Evolutionary conservation across 305 asterid genomes (phyloP).

Genomic region (Fraxinus xanthoxyloides): DNA sequence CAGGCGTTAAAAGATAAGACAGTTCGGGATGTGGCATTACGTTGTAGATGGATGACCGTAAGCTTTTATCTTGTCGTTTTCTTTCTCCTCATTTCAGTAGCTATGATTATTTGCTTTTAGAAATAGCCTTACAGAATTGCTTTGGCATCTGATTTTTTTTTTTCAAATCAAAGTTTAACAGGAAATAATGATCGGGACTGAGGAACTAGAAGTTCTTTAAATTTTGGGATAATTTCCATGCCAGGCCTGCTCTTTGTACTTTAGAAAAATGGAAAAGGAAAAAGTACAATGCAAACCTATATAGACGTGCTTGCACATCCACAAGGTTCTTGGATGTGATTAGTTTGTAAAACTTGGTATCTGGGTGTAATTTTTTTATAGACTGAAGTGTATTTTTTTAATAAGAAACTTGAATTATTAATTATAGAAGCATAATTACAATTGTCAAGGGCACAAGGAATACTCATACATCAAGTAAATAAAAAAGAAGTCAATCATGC

Average conservation of each 20-base stretch:
- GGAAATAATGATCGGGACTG: conserved; percentile 4
- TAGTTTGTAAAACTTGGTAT: not conserved
- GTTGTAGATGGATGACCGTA: conserved; percentile 97
- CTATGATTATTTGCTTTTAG: not conserved
- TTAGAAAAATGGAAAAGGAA: not conserved
- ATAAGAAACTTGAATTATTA: not conserved
- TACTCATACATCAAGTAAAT: not conserved
- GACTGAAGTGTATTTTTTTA: not conserved
- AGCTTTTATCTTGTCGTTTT: conserved; percentile 29
- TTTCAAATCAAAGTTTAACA: not conserved
- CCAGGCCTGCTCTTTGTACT: not conserved
- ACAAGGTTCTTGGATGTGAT: not conserved
- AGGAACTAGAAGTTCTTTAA: not conserved
- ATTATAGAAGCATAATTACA: not conserved
- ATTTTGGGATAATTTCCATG: not conserved
- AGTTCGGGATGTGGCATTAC: conserved; percentile 89
- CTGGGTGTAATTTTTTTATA: not conserved
- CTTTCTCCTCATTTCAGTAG: not conserved
- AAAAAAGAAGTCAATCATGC: not conserved
- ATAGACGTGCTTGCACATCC: not conserved
- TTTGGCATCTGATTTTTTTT: conserved; percentile 10
- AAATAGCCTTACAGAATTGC: conserved; percentile 3
- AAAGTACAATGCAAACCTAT: not conserved
- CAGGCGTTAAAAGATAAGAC: conserved; percentile 71
- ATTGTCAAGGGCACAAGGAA: not conserved